These are phyloP conservation scores for Ophiostoma perfectum DNA, from an alignment of 2,329 filamentous ascomycete genomes.

Conservation along the genomic window DNA sequence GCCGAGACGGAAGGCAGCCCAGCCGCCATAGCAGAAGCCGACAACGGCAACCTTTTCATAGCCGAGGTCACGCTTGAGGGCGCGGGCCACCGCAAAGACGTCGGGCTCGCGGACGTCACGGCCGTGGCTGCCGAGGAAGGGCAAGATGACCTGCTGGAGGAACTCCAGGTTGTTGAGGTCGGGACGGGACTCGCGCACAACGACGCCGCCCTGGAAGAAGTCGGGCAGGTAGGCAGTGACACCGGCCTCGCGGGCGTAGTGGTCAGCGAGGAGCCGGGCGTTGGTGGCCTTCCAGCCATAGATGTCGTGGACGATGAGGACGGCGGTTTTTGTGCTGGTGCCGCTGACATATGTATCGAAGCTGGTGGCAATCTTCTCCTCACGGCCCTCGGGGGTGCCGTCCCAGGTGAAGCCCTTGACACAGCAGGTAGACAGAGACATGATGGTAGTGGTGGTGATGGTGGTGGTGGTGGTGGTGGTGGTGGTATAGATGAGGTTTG, in stretches of 20 bases:
- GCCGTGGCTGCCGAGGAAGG: slow-evolving; percentile 35
- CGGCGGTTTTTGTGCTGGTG: slow-evolving; percentile 36
- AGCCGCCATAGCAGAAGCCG: slow-evolving; percentile 49
- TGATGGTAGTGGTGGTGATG: slow-evolving; percentile 4
- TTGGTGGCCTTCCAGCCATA: slow-evolving; percentile 48
- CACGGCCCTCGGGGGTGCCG: slow-evolving; percentile 36
- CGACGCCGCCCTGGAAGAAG: slow-evolving; percentile 39
- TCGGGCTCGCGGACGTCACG: slow-evolving; percentile 37
- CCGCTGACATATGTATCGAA: slow-evolving; percentile 39
- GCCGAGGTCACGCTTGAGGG: slow-evolving; percentile 34
- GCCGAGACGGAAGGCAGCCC: slow-evolving; percentile 45
- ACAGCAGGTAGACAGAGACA: slow-evolving; percentile 29
- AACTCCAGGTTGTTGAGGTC: slow-evolving; percentile 30
- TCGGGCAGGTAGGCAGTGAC: slow-evolving; percentile 47
- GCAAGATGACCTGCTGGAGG: slow-evolving; percentile 35
- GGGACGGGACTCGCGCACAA: slow-evolving; percentile 23
- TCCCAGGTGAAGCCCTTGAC: slow-evolving; percentile 38
- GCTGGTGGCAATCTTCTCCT: slow-evolving; percentile 37
- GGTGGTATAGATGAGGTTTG: neutral
- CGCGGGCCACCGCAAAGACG: slow-evolving; percentile 36
- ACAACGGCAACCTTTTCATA: slow-evolving; percentile 37
- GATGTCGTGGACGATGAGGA: slow-evolving; percentile 47
- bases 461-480: neutral
- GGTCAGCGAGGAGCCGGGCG: slow-evolving; percentile 44
- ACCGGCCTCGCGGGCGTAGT: slow-evolving; percentile 40